Percentiles rank a stretch among this genome's conserved stretches.
phyloP scores from a whole-genome alignment of 2,329 filamentous ascomycete species.

The Xylariales sp. region DNA sequence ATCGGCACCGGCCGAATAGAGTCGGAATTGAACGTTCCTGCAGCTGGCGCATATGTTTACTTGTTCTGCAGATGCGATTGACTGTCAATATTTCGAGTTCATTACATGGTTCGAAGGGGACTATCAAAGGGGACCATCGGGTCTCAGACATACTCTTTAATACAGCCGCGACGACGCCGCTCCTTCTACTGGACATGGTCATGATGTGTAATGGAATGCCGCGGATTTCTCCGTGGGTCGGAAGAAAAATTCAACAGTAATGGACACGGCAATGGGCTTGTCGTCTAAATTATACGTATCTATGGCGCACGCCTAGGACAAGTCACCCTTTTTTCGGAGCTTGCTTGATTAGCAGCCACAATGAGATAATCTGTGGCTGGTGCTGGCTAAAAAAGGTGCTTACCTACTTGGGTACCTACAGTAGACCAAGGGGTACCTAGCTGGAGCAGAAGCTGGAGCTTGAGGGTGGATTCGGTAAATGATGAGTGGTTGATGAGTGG shows the following conservation, averaged over 20 bases:
- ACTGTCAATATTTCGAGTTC: neutral
- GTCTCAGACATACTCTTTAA: constrained; percentile 60
- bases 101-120: neutral
- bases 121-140: neutral
- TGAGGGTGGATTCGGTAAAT: constrained; percentile 24
- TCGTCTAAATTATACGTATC: constrained; percentile 25
- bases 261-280: constrained; percentile 34
- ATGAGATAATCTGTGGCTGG: constrained; percentile 12
- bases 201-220: constrained; percentile 52
- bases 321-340: constrained; percentile 47
- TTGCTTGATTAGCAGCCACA: constrained; percentile 34
- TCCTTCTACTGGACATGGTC: constrained; percentile 69
- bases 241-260: constrained; percentile 32
- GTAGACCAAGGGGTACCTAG: too few species aligned
- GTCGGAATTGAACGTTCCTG: constrained; percentile 46
- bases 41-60: constrained; percentile 53
- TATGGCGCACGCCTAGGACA: constrained; percentile 24
- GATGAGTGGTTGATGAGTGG: constrained; percentile 28
- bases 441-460: neutral
- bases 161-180: constrained; percentile 60
- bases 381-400: neutral
- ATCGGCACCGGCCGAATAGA: constrained; percentile 51
- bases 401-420: too few species aligned
- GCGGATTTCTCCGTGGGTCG: constrained; percentile 31
- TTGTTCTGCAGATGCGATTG: constrained; percentile 43